Conservation (phyloP, 2,329 filamentous ascomycete species). For the Lachnellula occidentalis region DNA sequence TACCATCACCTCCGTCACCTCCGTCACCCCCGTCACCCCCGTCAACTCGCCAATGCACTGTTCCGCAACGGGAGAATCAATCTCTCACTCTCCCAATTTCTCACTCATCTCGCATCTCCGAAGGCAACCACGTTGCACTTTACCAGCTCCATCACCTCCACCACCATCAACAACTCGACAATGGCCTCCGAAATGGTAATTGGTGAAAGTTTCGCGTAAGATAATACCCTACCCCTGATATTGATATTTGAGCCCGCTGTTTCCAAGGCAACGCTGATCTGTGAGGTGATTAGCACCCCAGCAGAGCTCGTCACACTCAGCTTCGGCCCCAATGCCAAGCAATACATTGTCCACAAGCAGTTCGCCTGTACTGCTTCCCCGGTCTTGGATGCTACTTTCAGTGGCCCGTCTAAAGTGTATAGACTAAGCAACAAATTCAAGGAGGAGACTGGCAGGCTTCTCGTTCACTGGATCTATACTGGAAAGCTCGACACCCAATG, state of each 20-base stretch:
- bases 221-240: no score
- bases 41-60: no score
- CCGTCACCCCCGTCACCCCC: no score
- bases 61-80: no score
- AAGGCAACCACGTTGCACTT: no score
- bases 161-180: background rate
- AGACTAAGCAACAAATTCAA: background rate
- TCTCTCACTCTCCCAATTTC: no score
- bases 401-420: background rate
- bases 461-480: background rate
- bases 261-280: no score
- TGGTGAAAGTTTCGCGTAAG: background rate
- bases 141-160: background rate
- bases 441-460: background rate
- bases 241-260: no score
- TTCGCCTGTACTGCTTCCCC: background rate
- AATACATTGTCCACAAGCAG: background rate
- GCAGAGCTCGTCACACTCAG: background rate
- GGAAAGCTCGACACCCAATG: background rate
- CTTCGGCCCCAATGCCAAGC: background rate
- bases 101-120: no score
- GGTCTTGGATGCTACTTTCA: background rate
- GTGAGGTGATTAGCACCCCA: background rate
- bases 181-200: background rate
- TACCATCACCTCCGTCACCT: no score